Conservation (phyloP, 805 yeast species). For the Suhomyces sp. region DNA sequence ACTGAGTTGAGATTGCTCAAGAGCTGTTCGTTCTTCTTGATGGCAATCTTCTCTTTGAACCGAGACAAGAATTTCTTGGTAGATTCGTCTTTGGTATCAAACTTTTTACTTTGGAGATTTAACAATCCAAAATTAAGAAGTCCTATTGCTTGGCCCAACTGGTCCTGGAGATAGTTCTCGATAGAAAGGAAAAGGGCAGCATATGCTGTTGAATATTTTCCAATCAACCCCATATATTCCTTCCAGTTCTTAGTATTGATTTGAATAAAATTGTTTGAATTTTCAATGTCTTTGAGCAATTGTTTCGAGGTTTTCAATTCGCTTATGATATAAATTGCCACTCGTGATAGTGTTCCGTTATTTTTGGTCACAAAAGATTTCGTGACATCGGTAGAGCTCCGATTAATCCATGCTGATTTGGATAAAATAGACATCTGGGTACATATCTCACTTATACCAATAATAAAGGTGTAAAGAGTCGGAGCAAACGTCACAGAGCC, state of each 20-base stretch:
- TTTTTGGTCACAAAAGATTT: slow-evolving; percentile 18
- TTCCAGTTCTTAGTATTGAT: slow-evolving; percentile 23
- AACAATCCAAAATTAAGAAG: slow-evolving; percentile 38
- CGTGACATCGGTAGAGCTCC: slow-evolving; percentile 16
- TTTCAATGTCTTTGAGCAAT: background rate
- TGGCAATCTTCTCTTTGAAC: slow-evolving; percentile 27
- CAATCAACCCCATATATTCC: slow-evolving; percentile 29
- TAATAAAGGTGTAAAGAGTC: slow-evolving; percentile 15
- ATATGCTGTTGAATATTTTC: slow-evolving; percentile 40
- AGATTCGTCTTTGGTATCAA: slow-evolving; percentile 13
- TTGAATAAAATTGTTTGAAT: no score
- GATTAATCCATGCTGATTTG: slow-evolving; percentile 38
- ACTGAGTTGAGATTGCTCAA: slow-evolving; percentile 33
- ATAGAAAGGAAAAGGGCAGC: slow-evolving; percentile 46
- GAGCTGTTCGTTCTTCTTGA: slow-evolving; percentile 31
- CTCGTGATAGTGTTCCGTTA: slow-evolving; percentile 45
- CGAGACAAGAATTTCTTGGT: slow-evolving; percentile 14
- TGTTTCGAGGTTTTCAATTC: slow-evolving; percentile 22
- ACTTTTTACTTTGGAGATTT: slow-evolving; percentile 34
- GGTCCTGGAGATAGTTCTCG: slow-evolving; percentile 45
- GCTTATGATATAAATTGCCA: slow-evolving; percentile 40
- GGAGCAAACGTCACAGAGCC: slow-evolving; percentile 3
- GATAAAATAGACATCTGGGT: slow-evolving; percentile 40
- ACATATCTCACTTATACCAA: slow-evolving; percentile 28
- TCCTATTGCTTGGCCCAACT: slow-evolving; percentile 49